These are phyloP conservation scores for Apiospora hydei DNA, from an alignment of 2,329 filamentous ascomycete species.

Conservation along the genomic window DNA sequence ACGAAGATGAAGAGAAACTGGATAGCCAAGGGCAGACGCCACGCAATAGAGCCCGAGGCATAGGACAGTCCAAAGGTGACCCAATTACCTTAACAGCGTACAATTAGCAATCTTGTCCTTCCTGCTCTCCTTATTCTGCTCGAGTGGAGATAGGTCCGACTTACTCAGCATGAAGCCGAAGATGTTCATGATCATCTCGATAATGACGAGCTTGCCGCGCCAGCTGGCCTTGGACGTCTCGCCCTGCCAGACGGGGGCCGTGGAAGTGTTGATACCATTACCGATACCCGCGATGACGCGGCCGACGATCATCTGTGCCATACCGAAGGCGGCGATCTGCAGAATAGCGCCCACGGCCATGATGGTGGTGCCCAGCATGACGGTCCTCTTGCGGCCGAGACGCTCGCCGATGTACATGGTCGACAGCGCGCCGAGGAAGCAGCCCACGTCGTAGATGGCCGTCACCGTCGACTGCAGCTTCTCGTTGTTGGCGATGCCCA, in stretches of 20 bases:
- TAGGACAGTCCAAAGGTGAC: conserved; percentile 50
- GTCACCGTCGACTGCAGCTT: conserved; percentile 54
- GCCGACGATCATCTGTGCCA: conserved; percentile 50
- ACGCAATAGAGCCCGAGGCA: conserved; percentile 44
- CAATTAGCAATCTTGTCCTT: not conserved
- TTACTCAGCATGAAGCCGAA: conserved; percentile 41
- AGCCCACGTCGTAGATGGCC: conserved; percentile 66
- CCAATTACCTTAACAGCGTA: conserved; percentile 43
- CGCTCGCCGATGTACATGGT: conserved; percentile 44
- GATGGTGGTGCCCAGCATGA: conserved; percentile 42
- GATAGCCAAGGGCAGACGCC: conserved; percentile 55
- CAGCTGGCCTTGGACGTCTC: conserved; percentile 45
- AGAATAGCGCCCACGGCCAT: conserved; percentile 45
- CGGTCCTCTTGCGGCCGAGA: conserved; percentile 43
- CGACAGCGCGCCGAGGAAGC: conserved; percentile 58
- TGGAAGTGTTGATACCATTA: conserved; percentile 51
- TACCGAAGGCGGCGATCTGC: conserved; percentile 44
- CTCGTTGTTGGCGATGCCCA: conserved; percentile 45
- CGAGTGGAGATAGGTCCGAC: not conserved
- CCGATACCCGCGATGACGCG: conserved; percentile 58
- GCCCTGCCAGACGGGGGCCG: conserved; percentile 48
- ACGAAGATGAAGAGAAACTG: conserved; percentile 52
- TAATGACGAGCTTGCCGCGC: conserved; percentile 43
- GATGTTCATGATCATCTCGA: conserved; percentile 44
- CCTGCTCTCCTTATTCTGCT: too few species aligned